These are phyloP conservation scores for Fomitopsis betulina DNA, from an alignment of 1,284 basidiomycete genomes.

Conservation along the genomic window DNA sequence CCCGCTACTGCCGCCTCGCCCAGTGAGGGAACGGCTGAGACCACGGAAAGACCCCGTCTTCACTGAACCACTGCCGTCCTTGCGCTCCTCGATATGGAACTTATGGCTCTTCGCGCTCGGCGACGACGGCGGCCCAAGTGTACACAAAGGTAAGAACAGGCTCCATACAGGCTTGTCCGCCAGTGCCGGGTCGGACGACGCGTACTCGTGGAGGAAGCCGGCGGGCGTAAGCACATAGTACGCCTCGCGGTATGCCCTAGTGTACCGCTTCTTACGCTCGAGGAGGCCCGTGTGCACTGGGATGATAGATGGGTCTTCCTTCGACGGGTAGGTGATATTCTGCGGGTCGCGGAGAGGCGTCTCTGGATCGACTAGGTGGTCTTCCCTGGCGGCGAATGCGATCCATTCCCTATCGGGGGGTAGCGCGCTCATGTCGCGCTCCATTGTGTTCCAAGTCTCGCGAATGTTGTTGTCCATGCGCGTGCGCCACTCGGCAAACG, in stretches of 20 bases:
- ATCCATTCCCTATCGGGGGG: slow-evolving; percentile 97
- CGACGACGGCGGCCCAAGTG: slow-evolving; percentile 88
- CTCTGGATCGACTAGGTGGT: slow-evolving; percentile 96
- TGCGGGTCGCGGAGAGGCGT: slow-evolving; percentile 85
- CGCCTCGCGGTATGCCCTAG: slow-evolving; percentile 82
- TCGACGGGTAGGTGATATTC: slow-evolving; percentile 85
- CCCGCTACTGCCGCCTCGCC: slow-evolving; percentile 35
- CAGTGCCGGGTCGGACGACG: slow-evolving; percentile 72
- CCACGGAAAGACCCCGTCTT: slow-evolving; percentile 50
- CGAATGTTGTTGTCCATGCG: slow-evolving; percentile 81
- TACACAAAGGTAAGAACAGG: slow-evolving; percentile 93
- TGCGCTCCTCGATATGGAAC: slow-evolving; percentile 95
- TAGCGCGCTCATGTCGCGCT: slow-evolving; percentile 78
- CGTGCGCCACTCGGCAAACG: slow-evolving; percentile 95
- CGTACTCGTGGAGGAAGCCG: slow-evolving; percentile 93
- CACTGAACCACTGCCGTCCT: slow-evolving; percentile 70
- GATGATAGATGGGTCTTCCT: slow-evolving; percentile 87
- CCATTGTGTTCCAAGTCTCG: slow-evolving; percentile 77
- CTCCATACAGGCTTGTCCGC: slow-evolving; percentile 77
- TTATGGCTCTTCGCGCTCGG: slow-evolving; percentile 79
- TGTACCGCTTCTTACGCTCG: slow-evolving; percentile 97
- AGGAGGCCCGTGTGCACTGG: slow-evolving; percentile 90
- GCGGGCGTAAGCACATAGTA: slow-evolving; percentile 95
- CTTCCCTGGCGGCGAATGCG: slow-evolving; percentile 88
- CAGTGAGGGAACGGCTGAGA: slow-evolving; percentile 29